These are phyloP conservation scores for Neurospora sublineolata DNA, from an alignment of 495 filamentous ascomycete genomes.

Conservation along the genomic window DNA sequence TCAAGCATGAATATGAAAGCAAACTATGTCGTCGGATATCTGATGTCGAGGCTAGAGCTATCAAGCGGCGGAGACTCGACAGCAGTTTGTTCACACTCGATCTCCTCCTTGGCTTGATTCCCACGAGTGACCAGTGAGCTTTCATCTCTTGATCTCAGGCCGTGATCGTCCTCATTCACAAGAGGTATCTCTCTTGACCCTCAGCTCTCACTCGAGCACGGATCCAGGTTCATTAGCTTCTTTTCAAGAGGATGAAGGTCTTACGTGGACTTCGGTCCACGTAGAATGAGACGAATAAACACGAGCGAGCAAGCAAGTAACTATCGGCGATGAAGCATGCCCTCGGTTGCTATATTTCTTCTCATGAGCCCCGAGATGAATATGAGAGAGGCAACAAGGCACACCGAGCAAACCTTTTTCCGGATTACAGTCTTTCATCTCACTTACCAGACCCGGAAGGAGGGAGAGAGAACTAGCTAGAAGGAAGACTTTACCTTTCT, in stretches of 20 bases:
- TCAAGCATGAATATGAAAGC: background rate
- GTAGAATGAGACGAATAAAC: too few relatives aligned
- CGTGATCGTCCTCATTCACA: background rate
- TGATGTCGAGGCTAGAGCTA: background rate
- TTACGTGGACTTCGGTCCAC: background rate
- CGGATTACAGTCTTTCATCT: background rate
- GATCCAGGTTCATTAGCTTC: background rate
- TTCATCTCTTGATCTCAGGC: background rate
- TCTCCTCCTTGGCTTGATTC: background rate
- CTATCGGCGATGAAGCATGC: background rate
- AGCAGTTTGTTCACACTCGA: background rate
- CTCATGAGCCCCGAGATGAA: background rate
- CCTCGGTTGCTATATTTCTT: background rate
- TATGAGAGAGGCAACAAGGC: background rate
- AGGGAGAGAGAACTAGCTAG: background rate
- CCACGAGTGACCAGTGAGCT: background rate
- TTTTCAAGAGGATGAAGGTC: background rate
- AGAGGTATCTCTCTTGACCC: rapidly evolving
- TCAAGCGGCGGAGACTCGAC: background rate
- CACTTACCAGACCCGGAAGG: background rate
- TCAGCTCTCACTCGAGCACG: background rate
- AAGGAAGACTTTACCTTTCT: background rate
- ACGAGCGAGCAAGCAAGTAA: background rate
- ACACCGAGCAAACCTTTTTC: background rate
- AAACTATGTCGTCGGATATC: background rate